These are phyloP conservation scores for Schizopora paradoxa DNA, from an alignment of 1,284 basidiomycete genomes.

Conservation along the genomic window DNA sequence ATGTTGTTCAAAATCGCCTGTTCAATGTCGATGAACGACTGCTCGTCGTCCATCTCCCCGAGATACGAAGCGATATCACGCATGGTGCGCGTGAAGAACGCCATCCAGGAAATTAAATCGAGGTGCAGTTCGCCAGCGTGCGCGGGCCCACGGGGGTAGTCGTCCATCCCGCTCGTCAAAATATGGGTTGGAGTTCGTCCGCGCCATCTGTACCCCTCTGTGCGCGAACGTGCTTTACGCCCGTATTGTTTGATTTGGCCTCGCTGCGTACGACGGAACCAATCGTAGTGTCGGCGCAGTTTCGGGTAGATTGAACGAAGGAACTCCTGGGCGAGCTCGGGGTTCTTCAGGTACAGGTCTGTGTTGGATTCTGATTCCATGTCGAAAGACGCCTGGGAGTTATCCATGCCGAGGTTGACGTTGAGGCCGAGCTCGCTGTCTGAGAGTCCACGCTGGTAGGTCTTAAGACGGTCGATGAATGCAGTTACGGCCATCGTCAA, in stretches of 20 bases:
- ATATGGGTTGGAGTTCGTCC: conserved; percentile 86
- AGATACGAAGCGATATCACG: conserved; percentile 77
- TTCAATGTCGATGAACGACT: conserved; percentile 73
- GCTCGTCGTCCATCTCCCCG: conserved; percentile 75
- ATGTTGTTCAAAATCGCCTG: conserved; percentile 79
- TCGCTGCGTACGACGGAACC: conserved; percentile 91
- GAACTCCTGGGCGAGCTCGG: conserved; percentile 59
- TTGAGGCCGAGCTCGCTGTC: conserved; percentile 51
- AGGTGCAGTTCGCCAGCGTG: conserved; percentile 90
- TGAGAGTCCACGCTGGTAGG: conserved; percentile 39
- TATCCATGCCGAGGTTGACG: conserved; percentile 49
- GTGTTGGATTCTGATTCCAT: conserved; percentile 26
- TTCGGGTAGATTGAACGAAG: conserved; percentile 78
- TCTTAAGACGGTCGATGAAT: conserved; percentile 73
- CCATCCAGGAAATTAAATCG: conserved; percentile 94
- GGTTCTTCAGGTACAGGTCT: conserved; percentile 49
- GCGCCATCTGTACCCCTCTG: conserved; percentile 91
- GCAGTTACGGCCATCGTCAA: conserved; percentile 86
- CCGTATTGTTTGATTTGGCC: conserved; percentile 90
- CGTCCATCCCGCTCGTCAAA: conserved; percentile 90
- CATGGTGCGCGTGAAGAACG: conserved; percentile 88
- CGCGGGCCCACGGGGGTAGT: conserved; percentile 85
- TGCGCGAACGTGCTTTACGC: conserved; percentile 74
- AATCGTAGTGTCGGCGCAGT: conserved; percentile 87
- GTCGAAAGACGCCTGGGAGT: conserved; percentile 42